Conservation (phyloP, 345 rosid genomes). For the Gossypium rotundifolium region DNA sequence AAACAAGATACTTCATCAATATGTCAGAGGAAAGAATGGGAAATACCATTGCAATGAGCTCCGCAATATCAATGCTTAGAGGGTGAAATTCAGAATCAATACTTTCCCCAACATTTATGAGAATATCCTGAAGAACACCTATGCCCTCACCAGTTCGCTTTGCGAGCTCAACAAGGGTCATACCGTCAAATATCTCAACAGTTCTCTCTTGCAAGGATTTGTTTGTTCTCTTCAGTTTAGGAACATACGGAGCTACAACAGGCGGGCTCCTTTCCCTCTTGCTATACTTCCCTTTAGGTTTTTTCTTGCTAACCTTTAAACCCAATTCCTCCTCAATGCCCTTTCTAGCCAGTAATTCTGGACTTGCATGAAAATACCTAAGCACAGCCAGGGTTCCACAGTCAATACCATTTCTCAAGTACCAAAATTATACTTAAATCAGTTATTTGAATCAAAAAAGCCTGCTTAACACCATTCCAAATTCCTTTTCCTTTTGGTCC, state of each 20-base stretch:
- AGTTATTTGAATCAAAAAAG: conserved; percentile 7
- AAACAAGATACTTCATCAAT: background rate
- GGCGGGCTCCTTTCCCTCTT: conserved; percentile 56
- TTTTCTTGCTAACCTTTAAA: conserved; percentile 47
- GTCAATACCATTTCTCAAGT: background rate
- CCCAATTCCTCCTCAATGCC: conserved; percentile 37
- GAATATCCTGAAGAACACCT: conserved; percentile 56
- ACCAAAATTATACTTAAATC: background rate
- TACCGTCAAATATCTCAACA: conserved; percentile 79
- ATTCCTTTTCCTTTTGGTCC: background rate
- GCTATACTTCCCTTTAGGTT: conserved; percentile 48
- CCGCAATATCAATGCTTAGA: conserved; percentile 71
- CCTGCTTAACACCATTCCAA: background rate
- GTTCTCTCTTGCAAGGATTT: conserved; percentile 53
- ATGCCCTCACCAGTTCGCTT: conserved; percentile 57
- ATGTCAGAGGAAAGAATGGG: background rate
- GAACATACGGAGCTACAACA: conserved; percentile 71
- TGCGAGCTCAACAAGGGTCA: conserved; percentile 71
- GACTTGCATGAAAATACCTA: conserved; percentile 63
- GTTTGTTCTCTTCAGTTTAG: conserved; percentile 42
- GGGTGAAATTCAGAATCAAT: conserved; percentile 68
- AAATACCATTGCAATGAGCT: conserved; percentile 81
- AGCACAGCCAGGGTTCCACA: conserved; percentile 11
- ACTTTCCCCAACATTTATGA: conserved; percentile 74
- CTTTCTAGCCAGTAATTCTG: conserved; percentile 40